A percentile compares a stretch with the other conserved stretches of the same genome.
Conservation (phyloP, 768 basidiomycete species). For the Coprinopsis sp. region DNA sequence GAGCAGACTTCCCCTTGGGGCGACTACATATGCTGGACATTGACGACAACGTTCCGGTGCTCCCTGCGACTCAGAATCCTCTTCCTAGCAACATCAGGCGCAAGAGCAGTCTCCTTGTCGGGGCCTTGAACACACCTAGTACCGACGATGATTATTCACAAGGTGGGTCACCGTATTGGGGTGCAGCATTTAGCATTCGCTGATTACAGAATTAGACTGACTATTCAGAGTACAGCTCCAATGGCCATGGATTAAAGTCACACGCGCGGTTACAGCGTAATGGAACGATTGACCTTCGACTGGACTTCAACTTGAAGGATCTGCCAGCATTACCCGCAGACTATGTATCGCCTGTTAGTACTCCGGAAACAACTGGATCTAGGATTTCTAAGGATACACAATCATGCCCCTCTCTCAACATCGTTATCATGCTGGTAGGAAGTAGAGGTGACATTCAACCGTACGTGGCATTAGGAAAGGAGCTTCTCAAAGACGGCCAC, state of each 20-base stretch:
- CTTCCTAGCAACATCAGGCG: not conserved
- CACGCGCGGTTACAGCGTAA: conserved; percentile 19
- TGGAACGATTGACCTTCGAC: conserved; percentile 23
- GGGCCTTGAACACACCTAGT: not conserved
- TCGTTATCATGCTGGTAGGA: conserved; percentile 66
- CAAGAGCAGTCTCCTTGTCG: conserved; percentile 2
- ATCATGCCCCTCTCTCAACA: conserved; percentile 39
- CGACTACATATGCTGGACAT: not conserved
- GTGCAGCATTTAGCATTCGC: not conserved
- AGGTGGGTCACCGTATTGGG: too few species aligned
- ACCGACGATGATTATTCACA: not conserved
- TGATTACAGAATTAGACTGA: not conserved
- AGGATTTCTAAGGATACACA: not conserved
- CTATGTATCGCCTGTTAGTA: not conserved
- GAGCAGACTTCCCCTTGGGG: not conserved
- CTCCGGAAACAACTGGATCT: not conserved
- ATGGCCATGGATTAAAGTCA: not conserved
- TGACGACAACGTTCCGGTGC: not conserved
- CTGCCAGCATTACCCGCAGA: not conserved
- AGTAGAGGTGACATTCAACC: conserved; percentile 68
- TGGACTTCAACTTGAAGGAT: not conserved
- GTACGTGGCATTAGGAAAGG: conserved; percentile 53
- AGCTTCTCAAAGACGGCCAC: conserved; percentile 46
- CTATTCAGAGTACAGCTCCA: not conserved
- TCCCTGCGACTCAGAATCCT: not conserved